Base-by-base conservation (phyloP, 345 rosid species). In the Draba incana region DNA sequence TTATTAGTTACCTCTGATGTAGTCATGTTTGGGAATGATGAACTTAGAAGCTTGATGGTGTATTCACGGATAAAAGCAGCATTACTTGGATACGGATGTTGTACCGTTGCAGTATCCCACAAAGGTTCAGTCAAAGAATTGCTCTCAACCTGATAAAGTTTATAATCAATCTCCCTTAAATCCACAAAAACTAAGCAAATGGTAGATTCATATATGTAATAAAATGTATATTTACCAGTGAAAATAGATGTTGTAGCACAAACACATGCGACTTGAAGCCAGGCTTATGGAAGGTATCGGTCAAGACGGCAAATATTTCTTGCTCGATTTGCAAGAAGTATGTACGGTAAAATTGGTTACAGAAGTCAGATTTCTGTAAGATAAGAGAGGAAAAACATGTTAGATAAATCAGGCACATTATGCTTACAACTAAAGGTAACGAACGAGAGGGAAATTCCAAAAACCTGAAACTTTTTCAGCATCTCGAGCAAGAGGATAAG, bases 221-320 rank as follows among this genome's bases (percentile, higher is more conserved):
- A 28, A 2, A 13, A 33, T 38, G 14, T 31, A 11, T 61, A 3
- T 2, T 66, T 84, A 94, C 99, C 90, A 89, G 69, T 75, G 83
- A 85, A 78, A 91, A 85, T 51, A 91, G 78, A 83, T 87, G 96
- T 35, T 86, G 97, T 43, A 94, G 85, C 77, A 94, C 96, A 51
- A 84, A 71, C 59, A 91, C 97, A 59, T 94, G 99, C 77, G 89
- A 69, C 86, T 94, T 94, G 84, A 94, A 94, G 38, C 99, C 99
- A 61, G 99, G 99, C 80, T 94, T 94, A 67, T 94, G 99, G 72
- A 94, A 94, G 7, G 99, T 94, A 74, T 94, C 98, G 0, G 99
- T 89, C 80, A 94, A 78, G 54, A 94, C 99, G 1, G 92, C 97
- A 71, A 94, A 94, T 70, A 84, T 88, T 71, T 94, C 99, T 80